These are phyloP conservation scores for Linum trigynum DNA, from an alignment of 345 rosid species.

Conservation along the genomic window DNA sequence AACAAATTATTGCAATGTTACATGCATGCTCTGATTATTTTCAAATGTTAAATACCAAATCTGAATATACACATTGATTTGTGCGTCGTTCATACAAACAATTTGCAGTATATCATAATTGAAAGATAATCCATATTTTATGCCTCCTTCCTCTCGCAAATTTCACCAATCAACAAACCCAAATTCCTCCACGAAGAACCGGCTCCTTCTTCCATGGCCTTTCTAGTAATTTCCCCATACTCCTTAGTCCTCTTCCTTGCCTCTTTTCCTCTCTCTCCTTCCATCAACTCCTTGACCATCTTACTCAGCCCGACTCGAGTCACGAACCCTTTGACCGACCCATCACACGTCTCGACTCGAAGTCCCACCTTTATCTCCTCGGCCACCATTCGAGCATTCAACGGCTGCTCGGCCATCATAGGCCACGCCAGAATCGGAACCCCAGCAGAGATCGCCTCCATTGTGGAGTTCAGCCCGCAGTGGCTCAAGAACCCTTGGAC, in stretches of 20 bases:
- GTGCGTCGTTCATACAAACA: no score
- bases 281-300: constrained; percentile 1
- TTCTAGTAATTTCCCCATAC: not conserved
- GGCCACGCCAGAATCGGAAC: constrained; percentile 1
- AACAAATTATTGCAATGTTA: no score
- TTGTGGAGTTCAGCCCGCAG: constrained; percentile 76
- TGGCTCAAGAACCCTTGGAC: constrained; percentile 66
- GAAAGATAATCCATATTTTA: no score
- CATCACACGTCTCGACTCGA: not conserved
- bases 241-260: not conserved
- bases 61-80: no score
- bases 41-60: no score
- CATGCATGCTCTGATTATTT: no score
- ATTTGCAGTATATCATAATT: no score
- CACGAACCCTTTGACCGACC: constrained; percentile 1
- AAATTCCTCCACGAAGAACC: not conserved
- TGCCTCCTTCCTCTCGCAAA: not conserved
- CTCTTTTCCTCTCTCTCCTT: constrained; percentile 2
- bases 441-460: constrained; percentile 21
- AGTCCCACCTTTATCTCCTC: constrained; percentile 1
- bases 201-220: constrained; percentile 1
- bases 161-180: not conserved
- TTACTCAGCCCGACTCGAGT: not conserved
- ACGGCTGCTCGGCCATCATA: constrained; percentile 1
- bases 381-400: not conserved